These are phyloP conservation scores for Ceratobasidium sp. DNA, from an alignment of 1,284 basidiomycete genomes.

Conservation along the genomic window DNA sequence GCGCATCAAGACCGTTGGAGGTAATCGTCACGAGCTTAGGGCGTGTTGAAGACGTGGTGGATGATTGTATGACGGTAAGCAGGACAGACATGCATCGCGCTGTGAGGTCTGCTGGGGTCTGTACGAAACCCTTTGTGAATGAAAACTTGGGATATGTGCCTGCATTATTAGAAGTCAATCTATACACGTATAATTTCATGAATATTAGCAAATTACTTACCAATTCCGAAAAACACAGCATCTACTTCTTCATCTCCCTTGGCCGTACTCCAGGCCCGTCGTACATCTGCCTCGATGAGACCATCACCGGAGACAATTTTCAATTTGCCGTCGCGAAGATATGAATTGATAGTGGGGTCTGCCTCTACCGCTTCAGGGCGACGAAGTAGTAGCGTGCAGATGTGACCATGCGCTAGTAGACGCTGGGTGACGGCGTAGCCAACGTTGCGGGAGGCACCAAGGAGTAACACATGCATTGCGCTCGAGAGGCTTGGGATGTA, in stretches of 20 bases:
- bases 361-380: constrained; percentile 61
- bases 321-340: constrained; percentile 62
- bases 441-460: constrained; percentile 61
- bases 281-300: constrained; percentile 62
- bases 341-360: constrained; percentile 61
- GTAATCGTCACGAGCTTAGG: constrained; percentile 68
- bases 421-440: constrained; percentile 68
- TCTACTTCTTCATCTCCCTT: constrained; percentile 58
- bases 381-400: constrained; percentile 68
- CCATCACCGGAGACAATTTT: constrained; percentile 67
- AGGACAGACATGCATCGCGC: constrained; percentile 65
- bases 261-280: constrained; percentile 62
- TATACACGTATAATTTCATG: too few species aligned
- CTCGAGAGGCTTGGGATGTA: background rate
- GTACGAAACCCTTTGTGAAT: constrained; percentile 61
- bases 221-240: constrained; percentile 66
- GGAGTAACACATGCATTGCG: constrained; percentile 4
- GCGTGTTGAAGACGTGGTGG: constrained; percentile 52
- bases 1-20: constrained; percentile 65
- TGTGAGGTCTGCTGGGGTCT: constrained; percentile 65
- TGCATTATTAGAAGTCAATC: constrained; percentile 49
- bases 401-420: constrained; percentile 64
- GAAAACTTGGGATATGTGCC: constrained; percentile 62
- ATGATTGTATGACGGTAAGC: constrained; percentile 62
- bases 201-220: constrained; percentile 55